Evolutionary conservation across 1,139 yeast genomes (phyloP).

Genomic region (Pichia sp.): DNA sequence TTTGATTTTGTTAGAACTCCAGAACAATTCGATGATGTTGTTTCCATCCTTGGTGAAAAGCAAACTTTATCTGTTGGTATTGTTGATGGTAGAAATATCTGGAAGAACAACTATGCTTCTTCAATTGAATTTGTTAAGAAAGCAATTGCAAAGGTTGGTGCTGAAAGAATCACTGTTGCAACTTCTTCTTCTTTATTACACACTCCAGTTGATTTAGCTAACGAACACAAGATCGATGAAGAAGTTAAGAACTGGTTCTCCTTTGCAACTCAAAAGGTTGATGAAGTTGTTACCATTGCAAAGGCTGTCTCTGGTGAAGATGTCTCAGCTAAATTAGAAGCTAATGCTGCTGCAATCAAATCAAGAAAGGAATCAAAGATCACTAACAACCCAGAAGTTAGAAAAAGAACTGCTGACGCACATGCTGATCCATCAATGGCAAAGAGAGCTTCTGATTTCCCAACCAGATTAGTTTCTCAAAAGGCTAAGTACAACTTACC

Average conservation of each 20-base stretch:
- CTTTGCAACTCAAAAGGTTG: conserved; percentile 92
- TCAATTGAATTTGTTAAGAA: conserved; percentile 75
- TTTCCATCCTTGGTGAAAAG: conserved; percentile 52
- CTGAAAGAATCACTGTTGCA: conserved; percentile 84
- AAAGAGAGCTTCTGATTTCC: conserved; percentile 83
- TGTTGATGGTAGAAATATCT: conserved; percentile 97
- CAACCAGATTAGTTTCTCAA: conserved; percentile 82
- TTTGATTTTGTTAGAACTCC: conserved; percentile 95
- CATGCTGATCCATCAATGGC: conserved; percentile 57
- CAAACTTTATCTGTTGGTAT: conserved; percentile 93
- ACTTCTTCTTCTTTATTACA: conserved; percentile 88
- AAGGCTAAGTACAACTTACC: conserved; percentile 86
- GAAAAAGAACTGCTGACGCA: conserved; percentile 78
- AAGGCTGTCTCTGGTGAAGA: conserved; percentile 81
- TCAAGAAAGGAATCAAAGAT: conserved; percentile 82
- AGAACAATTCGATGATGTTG: conserved; percentile 86
- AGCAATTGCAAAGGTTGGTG: conserved; percentile 81
- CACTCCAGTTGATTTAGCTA: conserved; percentile 93
- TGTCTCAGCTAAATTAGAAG: conserved; percentile 60
- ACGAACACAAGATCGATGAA: conserved; percentile 84
- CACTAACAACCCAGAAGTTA: conserved; percentile 88
- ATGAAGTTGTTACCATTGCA: conserved; percentile 86
- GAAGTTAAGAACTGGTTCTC: conserved; percentile 97
- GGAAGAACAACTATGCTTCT: conserved; percentile 92
- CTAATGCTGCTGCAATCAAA: conserved; percentile 80